Evolutionary conservation across 345 rosid genomes (phyloP).

Genomic region (Salix viminalis): DNA sequence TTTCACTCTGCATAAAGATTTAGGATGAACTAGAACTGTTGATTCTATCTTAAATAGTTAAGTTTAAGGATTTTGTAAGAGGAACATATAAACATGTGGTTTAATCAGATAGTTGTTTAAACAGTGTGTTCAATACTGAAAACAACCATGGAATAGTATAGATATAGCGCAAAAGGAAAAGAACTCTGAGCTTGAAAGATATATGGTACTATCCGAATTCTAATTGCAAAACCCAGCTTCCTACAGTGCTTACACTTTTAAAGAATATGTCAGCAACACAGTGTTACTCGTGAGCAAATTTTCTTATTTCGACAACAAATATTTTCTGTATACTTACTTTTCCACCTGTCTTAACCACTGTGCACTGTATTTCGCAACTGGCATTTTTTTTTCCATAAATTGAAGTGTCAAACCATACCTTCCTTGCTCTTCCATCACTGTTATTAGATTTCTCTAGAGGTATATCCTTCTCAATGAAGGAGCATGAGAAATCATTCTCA

Average conservation of each 20-base stretch:
- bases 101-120: too few species aligned
- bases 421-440: constrained; percentile 13
- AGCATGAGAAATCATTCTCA: constrained; percentile 32
- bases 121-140: too few species aligned
- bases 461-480: constrained; percentile 32
- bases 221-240: background rate
- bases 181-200: background rate
- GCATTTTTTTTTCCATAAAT: background rate
- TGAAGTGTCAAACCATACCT: constrained; percentile 24
- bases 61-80: too few species aligned
- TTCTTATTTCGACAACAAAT: background rate
- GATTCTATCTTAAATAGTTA: background rate
- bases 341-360: background rate
- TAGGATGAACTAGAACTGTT: background rate
- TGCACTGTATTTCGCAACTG: background rate
- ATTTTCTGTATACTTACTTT: background rate
- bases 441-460: constrained; percentile 32
- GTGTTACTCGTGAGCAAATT: background rate
- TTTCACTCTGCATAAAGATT: background rate
- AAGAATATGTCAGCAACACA: background rate
- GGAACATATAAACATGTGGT: too few species aligned
- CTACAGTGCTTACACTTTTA: background rate
- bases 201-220: background rate
- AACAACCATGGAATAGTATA: too few species aligned
- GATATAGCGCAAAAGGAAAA: too few species aligned